Conservation (phyloP, 2,329 filamentous ascomycete species). For the Dryadomyces quercus-mongolicae region DNA sequence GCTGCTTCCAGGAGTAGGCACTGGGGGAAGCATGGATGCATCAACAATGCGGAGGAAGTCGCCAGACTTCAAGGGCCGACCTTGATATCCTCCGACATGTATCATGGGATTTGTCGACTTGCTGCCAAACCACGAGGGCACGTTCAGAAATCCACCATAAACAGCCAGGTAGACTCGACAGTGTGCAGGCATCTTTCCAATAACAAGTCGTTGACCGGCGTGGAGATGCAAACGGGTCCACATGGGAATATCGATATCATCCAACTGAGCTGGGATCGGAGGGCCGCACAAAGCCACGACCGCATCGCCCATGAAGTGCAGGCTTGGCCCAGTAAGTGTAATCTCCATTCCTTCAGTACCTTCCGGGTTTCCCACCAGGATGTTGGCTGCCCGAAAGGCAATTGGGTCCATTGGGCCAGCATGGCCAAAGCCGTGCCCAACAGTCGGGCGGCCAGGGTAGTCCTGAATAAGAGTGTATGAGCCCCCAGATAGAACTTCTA, state of each 20-base stretch:
- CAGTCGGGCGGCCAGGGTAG: slow-evolving; percentile 39
- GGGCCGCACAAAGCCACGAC: slow-evolving; percentile 46
- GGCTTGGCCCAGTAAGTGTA: slow-evolving; percentile 45
- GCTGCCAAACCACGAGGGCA: slow-evolving; percentile 44
- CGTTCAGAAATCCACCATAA: slow-evolving; percentile 22
- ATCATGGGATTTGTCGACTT: slow-evolving; percentile 44
- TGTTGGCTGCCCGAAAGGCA: slow-evolving; percentile 45
- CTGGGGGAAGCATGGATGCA: not conserved
- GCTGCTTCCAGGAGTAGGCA: no score
- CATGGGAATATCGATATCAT: slow-evolving; percentile 36
- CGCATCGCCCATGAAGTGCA: slow-evolving; percentile 41
- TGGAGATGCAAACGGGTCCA: slow-evolving; percentile 39
- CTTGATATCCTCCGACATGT: slow-evolving; percentile 45
- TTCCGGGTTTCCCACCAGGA: slow-evolving; percentile 42
- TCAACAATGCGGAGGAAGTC: slow-evolving; percentile 35
- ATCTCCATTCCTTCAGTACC: slow-evolving; percentile 45
- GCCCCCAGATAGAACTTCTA: slow-evolving; percentile 26
- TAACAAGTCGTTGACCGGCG: not conserved
- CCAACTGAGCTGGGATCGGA: slow-evolving; percentile 35
- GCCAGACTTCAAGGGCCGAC: slow-evolving; percentile 37
- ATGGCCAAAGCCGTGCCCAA: slow-evolving; percentile 46
- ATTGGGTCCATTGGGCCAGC: slow-evolving; percentile 50
- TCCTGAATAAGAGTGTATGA: slow-evolving; percentile 21
- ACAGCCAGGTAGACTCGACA: slow-evolving; percentile 48
- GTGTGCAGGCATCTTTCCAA: not conserved